phyloP scores from a whole-genome alignment of 305 asterid species.

The Fraxinus ornus region DNA sequence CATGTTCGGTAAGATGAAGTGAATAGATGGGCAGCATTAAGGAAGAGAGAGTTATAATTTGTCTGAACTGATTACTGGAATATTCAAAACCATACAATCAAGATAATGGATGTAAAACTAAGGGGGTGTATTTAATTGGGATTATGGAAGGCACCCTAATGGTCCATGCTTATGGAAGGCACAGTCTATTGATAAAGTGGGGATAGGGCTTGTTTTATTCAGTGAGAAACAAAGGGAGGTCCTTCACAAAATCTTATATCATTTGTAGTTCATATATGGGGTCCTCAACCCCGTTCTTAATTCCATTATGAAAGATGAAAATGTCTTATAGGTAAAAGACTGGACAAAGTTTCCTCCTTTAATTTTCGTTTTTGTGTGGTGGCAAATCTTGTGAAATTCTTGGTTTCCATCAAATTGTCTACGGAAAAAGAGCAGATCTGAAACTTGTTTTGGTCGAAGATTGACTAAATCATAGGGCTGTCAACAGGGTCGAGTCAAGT shows the following conservation, averaged over 20 bases:
- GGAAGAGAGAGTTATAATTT: neutral
- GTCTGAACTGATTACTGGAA: neutral
- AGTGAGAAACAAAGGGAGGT: slow-evolving; percentile 13
- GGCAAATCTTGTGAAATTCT: slow-evolving; percentile 4
- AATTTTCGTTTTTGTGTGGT: slow-evolving; percentile 8
- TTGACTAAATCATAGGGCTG: neutral
- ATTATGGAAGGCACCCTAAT: neutral
- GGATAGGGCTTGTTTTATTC: slow-evolving; percentile 18
- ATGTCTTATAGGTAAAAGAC: slow-evolving; percentile 21
- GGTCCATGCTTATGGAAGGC: slow-evolving; percentile 25
- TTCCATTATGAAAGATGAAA: slow-evolving; percentile 1
- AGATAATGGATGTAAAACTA: slow-evolving; percentile 11
- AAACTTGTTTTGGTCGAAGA: neutral
- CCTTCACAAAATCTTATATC: slow-evolving; percentile 13
- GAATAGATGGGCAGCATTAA: neutral
- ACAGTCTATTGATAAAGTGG: slow-evolving; percentile 10
- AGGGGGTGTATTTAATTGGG: no score
- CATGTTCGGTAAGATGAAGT: neutral
- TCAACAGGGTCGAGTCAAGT: neutral
- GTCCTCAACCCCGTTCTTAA: neutral
- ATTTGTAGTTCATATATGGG: neutral
- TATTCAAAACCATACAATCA: slow-evolving; percentile 15
- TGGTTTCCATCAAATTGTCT: neutral
- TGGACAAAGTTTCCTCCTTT: slow-evolving; percentile 8
- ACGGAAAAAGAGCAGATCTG: neutral